Evolutionary conservation across 345 rosid genomes (phyloP).

Genomic region (Ricinus communis): DNA sequence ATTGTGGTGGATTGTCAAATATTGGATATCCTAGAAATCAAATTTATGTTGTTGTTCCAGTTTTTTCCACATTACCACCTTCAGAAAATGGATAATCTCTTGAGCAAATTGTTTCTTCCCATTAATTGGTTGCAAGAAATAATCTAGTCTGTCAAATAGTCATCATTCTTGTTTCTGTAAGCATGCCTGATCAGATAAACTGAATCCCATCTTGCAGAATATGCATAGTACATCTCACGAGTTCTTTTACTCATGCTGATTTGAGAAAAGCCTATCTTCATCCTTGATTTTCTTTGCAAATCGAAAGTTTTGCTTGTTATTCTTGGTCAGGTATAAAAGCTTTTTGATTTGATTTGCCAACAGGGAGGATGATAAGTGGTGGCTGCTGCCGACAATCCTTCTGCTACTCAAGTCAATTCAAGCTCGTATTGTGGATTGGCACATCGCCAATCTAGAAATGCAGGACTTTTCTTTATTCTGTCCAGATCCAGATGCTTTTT

Average conservation of each 20-base stretch:
- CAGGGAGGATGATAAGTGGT: conserved; percentile 92
- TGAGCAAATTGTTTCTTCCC: background rate
- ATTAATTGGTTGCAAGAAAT: background rate
- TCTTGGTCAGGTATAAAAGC: background rate
- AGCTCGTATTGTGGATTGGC: conserved; percentile 89
- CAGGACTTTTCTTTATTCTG: conserved; percentile 77
- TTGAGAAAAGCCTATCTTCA: background rate
- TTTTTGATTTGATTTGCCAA: conserved; percentile 13
- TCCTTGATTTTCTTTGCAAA: background rate
- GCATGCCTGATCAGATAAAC: background rate
- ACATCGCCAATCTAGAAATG: conserved; percentile 86
- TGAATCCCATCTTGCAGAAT: background rate
- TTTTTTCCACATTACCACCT: too few relatives aligned
- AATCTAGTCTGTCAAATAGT: background rate
- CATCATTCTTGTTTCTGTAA: background rate
- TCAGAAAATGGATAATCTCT: too few relatives aligned
- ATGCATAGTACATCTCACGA: background rate
- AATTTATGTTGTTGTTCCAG: too few relatives aligned
- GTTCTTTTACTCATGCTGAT: background rate
- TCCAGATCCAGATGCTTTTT: conserved; percentile 84
- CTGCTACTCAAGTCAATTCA: conserved; percentile 66
- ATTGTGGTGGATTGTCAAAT: too few relatives aligned
- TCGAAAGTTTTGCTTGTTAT: background rate
- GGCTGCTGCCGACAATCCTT: conserved; percentile 81
- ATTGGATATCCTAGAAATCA: too few relatives aligned